These are phyloP conservation scores for Barnettozyma botsteinii DNA, from an alignment of 805 yeast species.

Conservation along the genomic window DNA sequence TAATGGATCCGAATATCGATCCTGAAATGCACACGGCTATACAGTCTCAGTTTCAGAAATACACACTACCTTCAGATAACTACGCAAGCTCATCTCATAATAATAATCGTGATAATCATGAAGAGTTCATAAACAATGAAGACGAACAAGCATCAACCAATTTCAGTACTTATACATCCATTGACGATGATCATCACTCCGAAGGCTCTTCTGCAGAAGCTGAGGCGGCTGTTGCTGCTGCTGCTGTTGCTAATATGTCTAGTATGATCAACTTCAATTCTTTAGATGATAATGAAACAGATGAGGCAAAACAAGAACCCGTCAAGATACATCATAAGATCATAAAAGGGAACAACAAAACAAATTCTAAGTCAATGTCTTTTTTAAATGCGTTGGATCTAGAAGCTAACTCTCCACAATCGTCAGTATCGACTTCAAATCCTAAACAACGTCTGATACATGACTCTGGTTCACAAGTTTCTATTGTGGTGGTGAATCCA, in stretches of 20 bases:
- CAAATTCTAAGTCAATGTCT: neutral
- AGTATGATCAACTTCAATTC: constrained; percentile 22
- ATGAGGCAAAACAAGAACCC: neutral
- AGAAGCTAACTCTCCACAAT: neutral
- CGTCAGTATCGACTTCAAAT: constrained; percentile 3
- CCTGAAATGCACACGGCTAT: constrained; percentile 16
- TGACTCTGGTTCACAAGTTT: constrained; percentile 20
- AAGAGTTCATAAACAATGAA: constrained; percentile 3
- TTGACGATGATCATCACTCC: constrained; percentile 4
- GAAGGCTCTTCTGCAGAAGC: constrained; percentile 1
- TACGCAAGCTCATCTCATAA: constrained; percentile 4
- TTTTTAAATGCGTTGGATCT: constrained; percentile 1
- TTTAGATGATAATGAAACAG: constrained; percentile 4
- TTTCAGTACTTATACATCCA: constrained; percentile 5
- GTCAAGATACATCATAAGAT: neutral
- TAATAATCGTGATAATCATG: constrained; percentile 1
- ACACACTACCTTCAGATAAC: constrained; percentile 9
- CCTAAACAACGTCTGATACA: constrained; percentile 23
- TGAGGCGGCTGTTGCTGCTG: constrained; percentile 14
- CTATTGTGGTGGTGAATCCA: constrained; percentile 26
- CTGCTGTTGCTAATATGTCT: constrained; percentile 23
- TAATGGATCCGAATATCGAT: constrained; percentile 22
- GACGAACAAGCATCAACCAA: constrained; percentile 3
- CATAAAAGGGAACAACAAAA: constrained; percentile 6
- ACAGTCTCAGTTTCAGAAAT: constrained; percentile 22